phyloP scores from a whole-genome alignment of 2,329 filamentous ascomycete species.

The Pyrenophora graminea region DNA sequence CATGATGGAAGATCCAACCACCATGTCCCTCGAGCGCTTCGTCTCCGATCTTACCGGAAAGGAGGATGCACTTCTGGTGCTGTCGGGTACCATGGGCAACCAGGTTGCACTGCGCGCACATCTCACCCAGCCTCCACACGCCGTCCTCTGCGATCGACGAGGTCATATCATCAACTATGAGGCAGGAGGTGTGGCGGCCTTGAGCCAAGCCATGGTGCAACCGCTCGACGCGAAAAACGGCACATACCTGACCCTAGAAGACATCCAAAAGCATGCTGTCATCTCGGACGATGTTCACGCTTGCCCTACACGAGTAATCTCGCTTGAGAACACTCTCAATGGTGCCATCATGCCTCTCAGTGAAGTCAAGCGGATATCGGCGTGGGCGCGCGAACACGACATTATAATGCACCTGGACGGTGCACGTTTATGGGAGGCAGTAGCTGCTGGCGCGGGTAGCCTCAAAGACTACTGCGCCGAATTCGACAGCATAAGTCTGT shows the following conservation, averaged over 20 bases:
- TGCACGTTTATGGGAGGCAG: slow-evolving; percentile 80
- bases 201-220: slow-evolving; percentile 73
- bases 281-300: slow-evolving; percentile 73
- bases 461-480: slow-evolving; percentile 68
- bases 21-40: slow-evolving; percentile 73
- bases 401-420: slow-evolving; percentile 79
- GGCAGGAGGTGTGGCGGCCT: slow-evolving; percentile 68
- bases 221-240: slow-evolving; percentile 71
- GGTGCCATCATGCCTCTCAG: slow-evolving; percentile 77
- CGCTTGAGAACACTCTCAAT: slow-evolving; percentile 82
- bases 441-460: slow-evolving; percentile 68
- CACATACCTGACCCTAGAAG: slow-evolving; percentile 74
- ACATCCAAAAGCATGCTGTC: slow-evolving; percentile 68
- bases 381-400: slow-evolving; percentile 65
- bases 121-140: slow-evolving; percentile 77
- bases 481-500: slow-evolving; percentile 76
- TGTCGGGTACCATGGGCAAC: slow-evolving; percentile 94
- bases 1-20: slow-evolving; percentile 78
- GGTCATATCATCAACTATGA: slow-evolving; percentile 77
- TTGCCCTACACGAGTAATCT: slow-evolving; percentile 80
- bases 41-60: slow-evolving; percentile 75
- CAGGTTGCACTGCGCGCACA: slow-evolving; percentile 81
- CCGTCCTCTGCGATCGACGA: slow-evolving; percentile 76
- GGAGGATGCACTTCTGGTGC: slow-evolving; percentile 76
- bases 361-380: slow-evolving; percentile 70